Conservation (phyloP, 176 grass and related monocot genomes). For the Phoenix roebelenii region DNA sequence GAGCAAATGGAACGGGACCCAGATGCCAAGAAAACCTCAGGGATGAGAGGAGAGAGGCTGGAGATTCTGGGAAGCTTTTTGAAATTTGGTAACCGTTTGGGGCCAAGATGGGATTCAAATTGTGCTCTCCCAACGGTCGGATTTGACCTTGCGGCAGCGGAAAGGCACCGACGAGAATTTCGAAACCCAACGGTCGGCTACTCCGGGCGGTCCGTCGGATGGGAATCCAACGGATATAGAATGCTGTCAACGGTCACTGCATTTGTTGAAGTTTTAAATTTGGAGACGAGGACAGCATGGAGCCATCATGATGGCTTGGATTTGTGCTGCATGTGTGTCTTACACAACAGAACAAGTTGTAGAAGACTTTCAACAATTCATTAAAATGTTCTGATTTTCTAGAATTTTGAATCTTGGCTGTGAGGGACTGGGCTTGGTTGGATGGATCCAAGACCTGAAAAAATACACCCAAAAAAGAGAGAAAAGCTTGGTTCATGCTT, state of each 20-base stretch:
- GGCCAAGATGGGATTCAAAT: not conserved
- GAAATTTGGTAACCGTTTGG: constrained; percentile 3
- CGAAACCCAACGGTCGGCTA: constrained; percentile 25
- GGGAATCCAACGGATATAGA: not conserved
- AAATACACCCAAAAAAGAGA: too few species aligned
- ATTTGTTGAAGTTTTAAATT: constrained; percentile 10
- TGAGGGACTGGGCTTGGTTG: too few species aligned
- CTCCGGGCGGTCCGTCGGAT: not conserved
- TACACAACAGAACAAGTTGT: too few species aligned
- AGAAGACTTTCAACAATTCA: too few species aligned
- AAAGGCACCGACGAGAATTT: not conserved
- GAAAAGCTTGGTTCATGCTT: too few species aligned
- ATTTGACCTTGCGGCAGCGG: constrained; percentile 23
- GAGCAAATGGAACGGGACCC: not conserved
- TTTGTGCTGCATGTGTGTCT: too few species aligned
- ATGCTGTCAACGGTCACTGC: constrained; percentile 19
- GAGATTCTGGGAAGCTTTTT: not conserved
- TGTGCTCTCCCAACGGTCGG: constrained; percentile 21
- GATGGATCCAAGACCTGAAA: too few species aligned
- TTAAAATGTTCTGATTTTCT: too few species aligned
- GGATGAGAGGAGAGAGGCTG: not conserved
- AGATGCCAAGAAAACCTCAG: not conserved
- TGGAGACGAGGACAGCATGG: too few species aligned
- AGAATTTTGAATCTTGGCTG: too few species aligned
- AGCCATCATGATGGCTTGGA: too few species aligned